Base-by-base conservation (phyloP, 2,329 filamentous ascomycete genomes). In the Exophiala mesophila region DNA sequence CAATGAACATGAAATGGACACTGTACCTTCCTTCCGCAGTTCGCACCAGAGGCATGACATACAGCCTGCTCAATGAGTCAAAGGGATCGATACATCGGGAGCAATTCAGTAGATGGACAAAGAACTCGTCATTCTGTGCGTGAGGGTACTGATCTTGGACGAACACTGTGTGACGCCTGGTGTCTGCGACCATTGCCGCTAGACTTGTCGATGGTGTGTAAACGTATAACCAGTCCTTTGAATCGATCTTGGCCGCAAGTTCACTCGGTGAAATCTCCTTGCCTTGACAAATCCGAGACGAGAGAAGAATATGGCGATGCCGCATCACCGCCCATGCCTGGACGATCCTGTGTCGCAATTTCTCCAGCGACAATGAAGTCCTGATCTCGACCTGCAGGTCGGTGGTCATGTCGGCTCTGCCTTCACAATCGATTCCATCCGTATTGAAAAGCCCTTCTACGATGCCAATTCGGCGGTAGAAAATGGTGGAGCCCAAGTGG, bases 371-470 rank as follows among this genome's bases (percentile, higher is more conserved):
- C 13, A 50, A 18, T 3, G 23, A 41, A 6, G 47, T 51, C 15
- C 31, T 46, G 16, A 52, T 8, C 18, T 55, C 45, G 4, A 52
- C 34, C 19, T 40, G 36, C 12, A 53, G 33, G 19, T 51, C 37
- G 15, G 39, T 45, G 13, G 44, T 48, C 10, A 55, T 21, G 37
- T 55, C 52, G 16, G 52, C 52, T 40, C 50, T 23, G 12, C 52
- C 52, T 37, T 52, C 50, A 23, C 32, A 49, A n/a, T 53, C 38
- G 3, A 13, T 40, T 15, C 52, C 52, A 38, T 55, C 52, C 12
- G 30, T 42, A 24, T 55, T 39, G 40, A 55, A 55, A 9, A 53
- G 23, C 15, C 36, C 32, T 36, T 55, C 52, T 13, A 55, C 52
- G n/a, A 53, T 36, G 30, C 52, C 52, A 10, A 47, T 39, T 13